phyloP scores from a whole-genome alignment of 2,329 filamentous ascomycete genomes.

The Simplicillium aogashimaense region DNA sequence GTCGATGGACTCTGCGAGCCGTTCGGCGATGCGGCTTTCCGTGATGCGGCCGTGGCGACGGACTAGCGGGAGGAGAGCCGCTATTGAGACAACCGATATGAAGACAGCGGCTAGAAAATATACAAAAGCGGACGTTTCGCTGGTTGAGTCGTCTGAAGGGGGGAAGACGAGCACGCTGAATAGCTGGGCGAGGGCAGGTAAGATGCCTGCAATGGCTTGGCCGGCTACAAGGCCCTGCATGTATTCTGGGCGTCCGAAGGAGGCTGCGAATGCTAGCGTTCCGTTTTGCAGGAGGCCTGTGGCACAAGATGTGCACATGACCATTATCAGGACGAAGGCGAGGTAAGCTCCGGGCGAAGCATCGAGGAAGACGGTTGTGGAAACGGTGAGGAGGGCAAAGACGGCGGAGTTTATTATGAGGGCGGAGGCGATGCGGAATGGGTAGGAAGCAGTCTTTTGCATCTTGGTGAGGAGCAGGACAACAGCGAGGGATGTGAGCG shows the following conservation, averaged over 20 bases:
- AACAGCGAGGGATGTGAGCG: slow-evolving; percentile 66
- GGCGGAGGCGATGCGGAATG: slow-evolving; percentile 70
- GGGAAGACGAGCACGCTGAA: slow-evolving; percentile 58
- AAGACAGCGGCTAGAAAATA: slow-evolving; percentile 85
- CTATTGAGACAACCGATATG: slow-evolving; percentile 60
- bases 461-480: slow-evolving; percentile 71
- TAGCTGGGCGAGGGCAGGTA: slow-evolving; percentile 83
- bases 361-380: slow-evolving; percentile 59
- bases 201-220: slow-evolving; percentile 82
- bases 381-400: slow-evolving; percentile 71
- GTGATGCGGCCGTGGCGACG: slow-evolving; percentile 46
- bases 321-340: slow-evolving; percentile 71
- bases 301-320: slow-evolving; percentile 67
- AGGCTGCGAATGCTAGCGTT: slow-evolving; percentile 80
- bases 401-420: slow-evolving; percentile 67
- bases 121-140: slow-evolving; percentile 59
- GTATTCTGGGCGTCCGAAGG: slow-evolving; percentile 79
- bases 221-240: slow-evolving; percentile 95
- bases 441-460: slow-evolving; percentile 77
- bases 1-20: slow-evolving; percentile 35
- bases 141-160: slow-evolving; percentile 26
- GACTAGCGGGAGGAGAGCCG: slow-evolving; percentile 67
- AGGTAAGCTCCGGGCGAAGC: slow-evolving; percentile 61
- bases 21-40: slow-evolving; percentile 28
- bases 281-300: slow-evolving; percentile 89